Evolutionary conservation across 164 flowering plant species (phyloP).

Genomic region (Amborella trichopoda): DNA sequence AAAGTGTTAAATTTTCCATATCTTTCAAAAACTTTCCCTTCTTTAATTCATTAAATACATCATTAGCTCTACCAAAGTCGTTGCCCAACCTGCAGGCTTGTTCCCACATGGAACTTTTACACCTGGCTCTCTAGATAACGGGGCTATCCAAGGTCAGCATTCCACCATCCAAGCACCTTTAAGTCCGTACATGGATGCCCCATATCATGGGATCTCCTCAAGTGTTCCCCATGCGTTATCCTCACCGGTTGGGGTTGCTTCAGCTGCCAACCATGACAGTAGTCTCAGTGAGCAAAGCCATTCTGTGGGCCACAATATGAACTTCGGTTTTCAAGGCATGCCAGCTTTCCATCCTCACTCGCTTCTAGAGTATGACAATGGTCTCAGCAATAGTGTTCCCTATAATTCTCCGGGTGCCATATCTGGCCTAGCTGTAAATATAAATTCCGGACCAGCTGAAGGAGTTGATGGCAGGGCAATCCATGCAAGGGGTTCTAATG

Average conservation of each 20-base stretch:
- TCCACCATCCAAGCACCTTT: constrained; percentile 19
- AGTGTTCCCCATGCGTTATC: constrained; percentile 42
- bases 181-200: constrained; percentile 25
- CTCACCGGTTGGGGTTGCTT: constrained; percentile 24
- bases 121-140: constrained; percentile 33
- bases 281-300: constrained; percentile 24
- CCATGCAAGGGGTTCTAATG: constrained; percentile 26
- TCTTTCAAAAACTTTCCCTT: too few relatives aligned
- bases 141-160: constrained; percentile 20
- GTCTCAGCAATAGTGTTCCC: constrained; percentile 24
- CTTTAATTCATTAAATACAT: too few relatives aligned
- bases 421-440: constrained; percentile 19
- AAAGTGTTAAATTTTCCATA: too few relatives aligned
- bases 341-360: constrained; percentile 53
- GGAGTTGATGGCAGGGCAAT: constrained; percentile 31
- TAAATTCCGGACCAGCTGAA: constrained; percentile 24
- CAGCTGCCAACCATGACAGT: constrained; percentile 17
- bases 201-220: constrained; percentile 27
- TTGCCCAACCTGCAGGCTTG: constrained; percentile 17
- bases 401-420: constrained; percentile 28
- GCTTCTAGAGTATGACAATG: constrained; percentile 38
- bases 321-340: constrained; percentile 24
- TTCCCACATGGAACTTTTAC: constrained; percentile 19
- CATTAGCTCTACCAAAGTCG: too few relatives aligned
- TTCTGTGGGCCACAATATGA: constrained; percentile 28